These are phyloP conservation scores for Kodamaea sp. DNA, from an alignment of 1,139 yeast species.

Conservation along the genomic window DNA sequence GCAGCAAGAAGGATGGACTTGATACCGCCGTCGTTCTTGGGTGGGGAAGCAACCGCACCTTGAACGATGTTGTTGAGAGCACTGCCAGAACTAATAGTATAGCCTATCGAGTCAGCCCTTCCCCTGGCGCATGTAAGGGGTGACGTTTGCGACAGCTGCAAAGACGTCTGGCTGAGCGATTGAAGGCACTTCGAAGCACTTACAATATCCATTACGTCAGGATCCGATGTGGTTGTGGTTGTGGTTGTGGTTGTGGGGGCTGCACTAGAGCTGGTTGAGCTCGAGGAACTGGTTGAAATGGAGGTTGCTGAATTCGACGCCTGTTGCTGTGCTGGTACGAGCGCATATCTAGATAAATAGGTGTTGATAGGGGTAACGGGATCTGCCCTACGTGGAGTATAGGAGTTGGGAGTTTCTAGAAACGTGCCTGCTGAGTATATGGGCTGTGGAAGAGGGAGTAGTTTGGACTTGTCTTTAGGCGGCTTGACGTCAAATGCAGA, in stretches of 20 bases:
- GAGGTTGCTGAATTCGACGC: not conserved
- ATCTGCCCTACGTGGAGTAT: constrained; percentile 5
- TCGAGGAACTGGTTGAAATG: not conserved
- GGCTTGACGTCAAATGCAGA: constrained; percentile 4
- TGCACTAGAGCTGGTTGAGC: constrained; percentile 3
- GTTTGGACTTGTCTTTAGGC: constrained; percentile 1
- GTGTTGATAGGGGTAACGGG: constrained; percentile 10
- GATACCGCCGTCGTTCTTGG: constrained; percentile 12
- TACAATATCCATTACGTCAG: constrained; percentile 36
- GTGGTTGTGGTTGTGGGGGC: not conserved
- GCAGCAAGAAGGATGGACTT: constrained; percentile 19
- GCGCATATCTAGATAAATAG: constrained; percentile 1
- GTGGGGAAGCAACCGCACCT: not conserved
- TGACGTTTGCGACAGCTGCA: not conserved
- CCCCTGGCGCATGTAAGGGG: not conserved
- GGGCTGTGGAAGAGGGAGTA: constrained; percentile 10
- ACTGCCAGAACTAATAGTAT: constrained; percentile 6
- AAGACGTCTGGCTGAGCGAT: constrained; percentile 23
- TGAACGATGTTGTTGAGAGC: constrained; percentile 1
- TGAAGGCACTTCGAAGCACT: constrained; percentile 45
- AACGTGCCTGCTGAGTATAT: constrained; percentile 2
- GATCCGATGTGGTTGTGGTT: too few relatives aligned
- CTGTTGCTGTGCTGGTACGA: not conserved
- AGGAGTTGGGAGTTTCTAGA: constrained; percentile 5
- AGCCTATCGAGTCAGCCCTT: constrained; percentile 1